A percentile compares a stretch with the other conserved stretches of the same genome.
Evolutionary conservation across 176 grass and related monocot species (phyloP).

Genomic region (Saccharum officinarum): DNA sequence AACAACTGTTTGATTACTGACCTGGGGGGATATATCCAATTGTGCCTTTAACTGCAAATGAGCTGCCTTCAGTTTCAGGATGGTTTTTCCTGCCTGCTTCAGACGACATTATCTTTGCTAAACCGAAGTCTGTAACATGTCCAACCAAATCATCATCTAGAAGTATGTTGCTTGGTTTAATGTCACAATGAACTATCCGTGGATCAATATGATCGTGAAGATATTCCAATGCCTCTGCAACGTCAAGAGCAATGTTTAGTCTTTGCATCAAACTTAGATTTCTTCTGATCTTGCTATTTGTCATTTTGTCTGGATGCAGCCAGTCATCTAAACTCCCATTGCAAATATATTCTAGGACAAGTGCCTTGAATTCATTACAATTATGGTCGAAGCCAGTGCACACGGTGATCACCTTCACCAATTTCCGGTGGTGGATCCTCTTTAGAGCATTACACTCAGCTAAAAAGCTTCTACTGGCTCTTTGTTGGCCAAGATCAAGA

Average conservation of each 20-base stretch:
- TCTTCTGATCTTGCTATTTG: background rate
- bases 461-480: slow-evolving; percentile 29
- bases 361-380: slow-evolving; percentile 35
- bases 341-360: slow-evolving; percentile 36
- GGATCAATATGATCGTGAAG: slow-evolving; percentile 25
- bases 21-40: slow-evolving; percentile 55
- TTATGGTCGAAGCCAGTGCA: slow-evolving; percentile 19
- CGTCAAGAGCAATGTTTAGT: slow-evolving; percentile 17
- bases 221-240: slow-evolving; percentile 38
- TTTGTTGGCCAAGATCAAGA: slow-evolving; percentile 19
- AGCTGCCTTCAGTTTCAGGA: slow-evolving; percentile 13
- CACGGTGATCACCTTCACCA: slow-evolving; percentile 40
- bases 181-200: slow-evolving; percentile 58
- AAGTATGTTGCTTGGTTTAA: slow-evolving; percentile 64
- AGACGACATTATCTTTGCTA: slow-evolving; percentile 38
- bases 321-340: slow-evolving; percentile 36
- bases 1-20: background rate
- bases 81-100: slow-evolving; percentile 9
- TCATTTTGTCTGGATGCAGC: slow-evolving; percentile 14
- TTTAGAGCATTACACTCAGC: slow-evolving; percentile 30
- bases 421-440: slow-evolving; percentile 28
- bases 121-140: slow-evolving; percentile 54
- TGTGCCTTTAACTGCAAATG: slow-evolving; percentile 45
- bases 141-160: slow-evolving; percentile 56
- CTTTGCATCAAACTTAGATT: slow-evolving; percentile 14